Evolutionary conservation across 192 early-diverging fungal genomes (phyloP).

Genomic region (Phlyctochytrium arcticum): DNA sequence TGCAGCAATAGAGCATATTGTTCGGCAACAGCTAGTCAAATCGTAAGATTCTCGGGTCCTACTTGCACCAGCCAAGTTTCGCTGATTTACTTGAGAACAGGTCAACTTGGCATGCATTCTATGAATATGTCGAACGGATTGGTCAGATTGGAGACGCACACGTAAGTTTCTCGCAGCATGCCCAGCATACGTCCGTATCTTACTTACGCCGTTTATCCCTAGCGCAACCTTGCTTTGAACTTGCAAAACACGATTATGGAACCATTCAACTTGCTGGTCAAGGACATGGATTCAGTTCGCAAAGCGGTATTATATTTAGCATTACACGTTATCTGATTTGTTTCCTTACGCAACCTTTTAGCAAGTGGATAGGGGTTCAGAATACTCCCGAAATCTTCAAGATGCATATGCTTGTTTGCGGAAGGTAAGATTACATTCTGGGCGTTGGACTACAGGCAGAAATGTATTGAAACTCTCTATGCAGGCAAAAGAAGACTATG

Average conservation of each 20-base stretch:
- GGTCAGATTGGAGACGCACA: constrained; percentile 31
- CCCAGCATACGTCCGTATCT: not conserved
- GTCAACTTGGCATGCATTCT: constrained; percentile 32
- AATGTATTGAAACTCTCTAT: no score
- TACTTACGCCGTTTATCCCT: not conserved
- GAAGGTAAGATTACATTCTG: constrained; percentile 21
- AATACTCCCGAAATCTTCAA: constrained; percentile 27
- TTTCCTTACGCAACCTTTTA: no score
- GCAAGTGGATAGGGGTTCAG: constrained; percentile 36
- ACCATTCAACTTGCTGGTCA: constrained; percentile 30
- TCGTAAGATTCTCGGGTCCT: not conserved
- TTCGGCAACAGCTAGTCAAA: not conserved
- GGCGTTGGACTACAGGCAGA: no score
- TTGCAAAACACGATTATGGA: constrained; percentile 34
- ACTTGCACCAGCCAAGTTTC: not conserved
- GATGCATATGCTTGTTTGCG: constrained; percentile 31
- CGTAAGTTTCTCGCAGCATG: constrained; percentile 16
- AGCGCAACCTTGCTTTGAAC: constrained; percentile 31
- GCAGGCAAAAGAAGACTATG: constrained; percentile 36
- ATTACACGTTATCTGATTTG: no score
- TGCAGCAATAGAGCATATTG: not conserved
- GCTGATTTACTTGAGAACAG: not conserved
- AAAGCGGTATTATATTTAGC: constrained; percentile 15
- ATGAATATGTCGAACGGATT: constrained; percentile 30
- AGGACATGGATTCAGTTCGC: constrained; percentile 38